A percentile compares a stretch with the other conserved stretches of the same genome.
Conservation (phyloP, 306 rosid species). For the Quercus robur region DNA sequence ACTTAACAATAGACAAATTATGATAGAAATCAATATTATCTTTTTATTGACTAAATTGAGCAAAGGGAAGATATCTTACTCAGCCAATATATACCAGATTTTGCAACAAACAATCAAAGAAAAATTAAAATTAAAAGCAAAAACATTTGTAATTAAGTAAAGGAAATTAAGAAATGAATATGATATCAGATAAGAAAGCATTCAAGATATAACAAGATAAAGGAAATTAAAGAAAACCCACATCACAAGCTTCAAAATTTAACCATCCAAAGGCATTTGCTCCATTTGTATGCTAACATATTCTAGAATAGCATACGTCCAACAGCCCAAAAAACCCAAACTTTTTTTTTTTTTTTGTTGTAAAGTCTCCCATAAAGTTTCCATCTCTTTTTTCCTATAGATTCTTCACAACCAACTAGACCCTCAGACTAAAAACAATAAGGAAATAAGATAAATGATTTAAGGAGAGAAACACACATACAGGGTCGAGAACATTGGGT, state of each 20-base stretch:
- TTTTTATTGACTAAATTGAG: neutral
- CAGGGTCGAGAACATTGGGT: constrained; percentile 89
- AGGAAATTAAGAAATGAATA: neutral
- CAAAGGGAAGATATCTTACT: neutral
- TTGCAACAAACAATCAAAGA: neutral
- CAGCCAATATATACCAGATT: neutral
- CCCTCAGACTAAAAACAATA: neutral
- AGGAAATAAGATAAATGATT: neutral
- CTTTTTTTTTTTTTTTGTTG: neutral
- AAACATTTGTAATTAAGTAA: neutral
- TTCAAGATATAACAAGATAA: neutral
- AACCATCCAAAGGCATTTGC: neutral
- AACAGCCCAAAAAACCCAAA: neutral
- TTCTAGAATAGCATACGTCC: neutral
- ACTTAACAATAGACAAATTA: no score
- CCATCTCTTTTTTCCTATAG: neutral
- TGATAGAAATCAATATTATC: neutral
- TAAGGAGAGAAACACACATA: constrained; percentile 21
- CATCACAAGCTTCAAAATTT: constrained; percentile 2
- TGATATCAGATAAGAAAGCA: neutral
- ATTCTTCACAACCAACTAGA: neutral
- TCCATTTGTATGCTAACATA: neutral
- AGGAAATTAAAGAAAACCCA: neutral
- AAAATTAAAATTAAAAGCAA: no score
- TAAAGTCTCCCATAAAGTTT: neutral